Evolutionary conservation across 306 rosid species (phyloP), one percentile per base, ranked within the genome.

Genomic region (Neltuma alba): DNA sequence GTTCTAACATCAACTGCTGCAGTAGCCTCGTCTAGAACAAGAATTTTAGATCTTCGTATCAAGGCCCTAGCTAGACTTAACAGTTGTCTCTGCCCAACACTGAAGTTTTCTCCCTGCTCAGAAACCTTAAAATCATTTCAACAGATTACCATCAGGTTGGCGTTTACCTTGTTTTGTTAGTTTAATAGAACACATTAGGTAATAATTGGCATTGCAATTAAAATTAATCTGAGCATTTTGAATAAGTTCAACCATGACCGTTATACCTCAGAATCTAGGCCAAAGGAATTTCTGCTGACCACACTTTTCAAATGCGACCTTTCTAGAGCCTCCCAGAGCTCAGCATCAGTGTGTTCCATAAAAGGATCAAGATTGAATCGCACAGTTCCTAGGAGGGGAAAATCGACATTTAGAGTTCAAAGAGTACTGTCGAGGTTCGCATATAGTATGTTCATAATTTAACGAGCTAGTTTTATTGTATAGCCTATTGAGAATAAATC

Each of bases 11-110:
- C 98, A 6, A 94, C 97, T 60, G 97, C 90, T 65, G 98, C 97
- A 14, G 98, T 94, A 38, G 98, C 97, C 84, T 94, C 98, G 73
- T 94, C 98, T n/a, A 94, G 89, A 62, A 94, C 94, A 64, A 94
- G 93, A 78, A 94, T 89, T 86, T 89, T 94, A 27, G 97, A 92
- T 86, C 93, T 89, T 71, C 94, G 87, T 58, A 94, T 83, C 84
- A 94, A 82, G 57, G 98, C 94, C 86, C 98, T 88, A 5, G 94
- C 91, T 48, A 94, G 92, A 85, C 98, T 92, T 72, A 94, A 70
- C 41, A 94, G 87, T 70, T 94, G 98, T 83, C 97, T 85, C 83
- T 92, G 97, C 76, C 98, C 98, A 81, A 92, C 97, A 64, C 97
- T 94, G 86, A 89, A 94, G 78, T 94, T 94, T 70, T 94, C 97